phyloP scores from a whole-genome alignment of 768 basidiomycete genomes.

The Lenzites betulinus region DNA sequence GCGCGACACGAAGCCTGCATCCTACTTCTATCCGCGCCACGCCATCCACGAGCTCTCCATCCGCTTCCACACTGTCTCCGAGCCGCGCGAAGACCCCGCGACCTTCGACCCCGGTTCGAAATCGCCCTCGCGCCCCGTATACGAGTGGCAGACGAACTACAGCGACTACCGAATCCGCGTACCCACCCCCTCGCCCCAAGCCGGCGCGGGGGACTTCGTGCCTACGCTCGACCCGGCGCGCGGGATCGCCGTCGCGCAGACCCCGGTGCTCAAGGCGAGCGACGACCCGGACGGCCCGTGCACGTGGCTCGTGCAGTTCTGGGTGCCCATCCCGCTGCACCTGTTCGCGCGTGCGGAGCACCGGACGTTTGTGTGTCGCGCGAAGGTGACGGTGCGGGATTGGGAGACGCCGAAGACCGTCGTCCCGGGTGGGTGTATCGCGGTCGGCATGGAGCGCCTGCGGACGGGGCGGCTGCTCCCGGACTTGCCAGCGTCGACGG shows the following conservation, averaged over 20 bases:
- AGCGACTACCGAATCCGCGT: background rate
- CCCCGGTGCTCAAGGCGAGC: background rate
- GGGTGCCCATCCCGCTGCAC: conserved; percentile 49
- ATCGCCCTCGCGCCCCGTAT: background rate
- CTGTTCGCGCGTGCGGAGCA: conserved; percentile 51
- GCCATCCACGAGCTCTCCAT: conserved; percentile 17
- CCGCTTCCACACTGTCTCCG: conserved; percentile 14
- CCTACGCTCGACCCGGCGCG: conserved; percentile 7
- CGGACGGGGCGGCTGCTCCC: background rate
- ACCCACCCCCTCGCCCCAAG: background rate
- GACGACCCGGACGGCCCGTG: conserved; percentile 4
- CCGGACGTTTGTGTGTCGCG: conserved; percentile 42
- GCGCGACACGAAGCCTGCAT: conserved; percentile 12
- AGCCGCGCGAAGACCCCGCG: conserved; percentile 6
- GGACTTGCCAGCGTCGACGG: no score
- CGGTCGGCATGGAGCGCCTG: conserved; percentile 11
- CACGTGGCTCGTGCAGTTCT: conserved; percentile 42
- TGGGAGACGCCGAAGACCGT: conserved; percentile 14
- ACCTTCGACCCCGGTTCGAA: background rate
- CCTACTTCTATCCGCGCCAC: conserved; percentile 11
- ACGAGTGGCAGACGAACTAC: conserved; percentile 8
- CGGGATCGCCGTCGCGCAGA: conserved; percentile 15
- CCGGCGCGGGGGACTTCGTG: background rate
- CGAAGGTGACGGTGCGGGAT: conserved; percentile 31
- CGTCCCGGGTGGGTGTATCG: background rate